These are phyloP conservation scores for Coemansia sp. DNA, from an alignment of 192 early-diverging fungal genomes.

Conservation along the genomic window DNA sequence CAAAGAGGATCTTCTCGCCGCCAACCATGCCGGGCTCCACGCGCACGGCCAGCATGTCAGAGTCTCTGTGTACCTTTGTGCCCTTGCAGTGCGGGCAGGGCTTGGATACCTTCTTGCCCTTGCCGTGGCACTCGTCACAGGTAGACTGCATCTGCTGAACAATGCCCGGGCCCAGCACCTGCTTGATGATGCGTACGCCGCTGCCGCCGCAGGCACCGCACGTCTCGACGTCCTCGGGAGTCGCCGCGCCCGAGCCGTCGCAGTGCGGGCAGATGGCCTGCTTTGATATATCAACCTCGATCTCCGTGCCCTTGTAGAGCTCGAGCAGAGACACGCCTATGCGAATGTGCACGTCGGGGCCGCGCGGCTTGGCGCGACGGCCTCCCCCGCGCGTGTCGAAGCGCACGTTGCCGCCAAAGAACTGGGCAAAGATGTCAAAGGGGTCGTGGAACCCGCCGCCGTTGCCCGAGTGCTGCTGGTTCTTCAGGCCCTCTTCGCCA, in stretches of 20 bases:
- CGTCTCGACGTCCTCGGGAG: conserved; percentile 75
- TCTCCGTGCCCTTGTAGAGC: conserved; percentile 75
- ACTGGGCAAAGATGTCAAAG: conserved; percentile 97
- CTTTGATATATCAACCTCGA: conserved; percentile 92
- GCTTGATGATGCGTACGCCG: conserved; percentile 76
- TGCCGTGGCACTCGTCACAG: conserved; percentile 88
- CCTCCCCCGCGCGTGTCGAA: conserved; percentile 55
- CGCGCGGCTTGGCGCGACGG: conserved; percentile 69
- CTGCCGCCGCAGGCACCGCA: conserved; percentile 77
- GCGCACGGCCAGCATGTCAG: conserved; percentile 71
- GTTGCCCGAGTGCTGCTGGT: conserved; percentile 54
- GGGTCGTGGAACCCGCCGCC: conserved; percentile 79
- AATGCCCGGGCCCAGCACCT: conserved; percentile 89
- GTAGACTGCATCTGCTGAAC: conserved; percentile 90
- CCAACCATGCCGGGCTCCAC: conserved; percentile 84
- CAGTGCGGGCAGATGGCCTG: conserved; percentile 92
- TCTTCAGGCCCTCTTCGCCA: conserved; percentile 95
- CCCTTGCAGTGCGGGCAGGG: conserved; percentile 84
- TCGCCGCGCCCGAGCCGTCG: conserved; percentile 86
- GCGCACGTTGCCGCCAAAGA: conserved; percentile 66
- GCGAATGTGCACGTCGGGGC: conserved; percentile 72
- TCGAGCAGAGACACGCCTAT: conserved; percentile 88
- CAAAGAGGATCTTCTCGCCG: conserved; percentile 70
- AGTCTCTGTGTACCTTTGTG: conserved; percentile 77
- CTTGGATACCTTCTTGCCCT: conserved; percentile 78